phyloP scores from a whole-genome alignment of 164 flowering plant genomes.

The Magnolia sinica region DNA sequence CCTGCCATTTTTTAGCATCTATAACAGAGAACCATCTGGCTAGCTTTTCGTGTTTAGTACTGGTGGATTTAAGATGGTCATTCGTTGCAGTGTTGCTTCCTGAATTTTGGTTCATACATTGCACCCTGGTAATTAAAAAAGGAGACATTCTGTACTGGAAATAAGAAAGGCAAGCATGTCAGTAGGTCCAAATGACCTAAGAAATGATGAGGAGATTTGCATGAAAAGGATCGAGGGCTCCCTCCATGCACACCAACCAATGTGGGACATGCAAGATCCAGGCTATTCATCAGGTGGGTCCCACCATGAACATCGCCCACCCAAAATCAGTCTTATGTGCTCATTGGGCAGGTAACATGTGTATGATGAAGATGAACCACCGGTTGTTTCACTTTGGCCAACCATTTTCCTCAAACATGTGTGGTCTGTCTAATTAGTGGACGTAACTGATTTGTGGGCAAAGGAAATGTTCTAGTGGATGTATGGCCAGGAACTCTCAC shows the following conservation, averaged over 20 bases:
- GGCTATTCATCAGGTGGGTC: neutral
- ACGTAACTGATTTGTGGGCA: neutral
- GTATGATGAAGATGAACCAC: neutral
- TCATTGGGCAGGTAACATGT: neutral
- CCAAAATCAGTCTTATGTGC: neutral
- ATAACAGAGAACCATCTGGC: slow-evolving; percentile 27
- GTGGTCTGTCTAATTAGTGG: neutral
- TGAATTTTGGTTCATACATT: slow-evolving; percentile 8
- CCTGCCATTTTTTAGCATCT: slow-evolving; percentile 19
- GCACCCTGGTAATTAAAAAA: slow-evolving; percentile 24
- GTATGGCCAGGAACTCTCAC: neutral
- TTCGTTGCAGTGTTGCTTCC: neutral
- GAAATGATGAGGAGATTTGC: neutral
- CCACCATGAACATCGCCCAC: neutral
- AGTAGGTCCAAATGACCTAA: neutral
- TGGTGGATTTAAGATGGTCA: slow-evolving; percentile 1
- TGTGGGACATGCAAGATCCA: neutral
- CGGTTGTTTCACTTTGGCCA: neutral
- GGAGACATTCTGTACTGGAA: slow-evolving; percentile 37
- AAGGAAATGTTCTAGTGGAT: neutral
- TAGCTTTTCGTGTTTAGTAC: slow-evolving; percentile 11
- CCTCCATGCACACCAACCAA: neutral
- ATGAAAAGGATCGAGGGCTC: neutral
- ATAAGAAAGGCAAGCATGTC: slow-evolving; percentile 2
- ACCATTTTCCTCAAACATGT: neutral